Conservation (phyloP, 2,329 filamentous ascomycete species). For the Claviceps maximensis region DNA sequence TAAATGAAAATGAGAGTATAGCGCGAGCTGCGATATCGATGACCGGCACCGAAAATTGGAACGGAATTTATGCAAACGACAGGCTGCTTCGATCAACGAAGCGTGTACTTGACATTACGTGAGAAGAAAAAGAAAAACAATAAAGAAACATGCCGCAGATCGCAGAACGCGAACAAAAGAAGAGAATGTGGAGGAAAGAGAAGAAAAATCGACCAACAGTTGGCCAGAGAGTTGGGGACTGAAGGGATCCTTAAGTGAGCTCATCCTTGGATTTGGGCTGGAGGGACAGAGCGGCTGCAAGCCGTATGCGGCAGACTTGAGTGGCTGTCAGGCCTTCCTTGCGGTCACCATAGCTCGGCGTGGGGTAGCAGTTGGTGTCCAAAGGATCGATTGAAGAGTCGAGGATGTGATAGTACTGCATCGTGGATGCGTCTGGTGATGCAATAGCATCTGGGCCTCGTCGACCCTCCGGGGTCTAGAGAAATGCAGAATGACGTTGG, state of each 20-base stretch:
- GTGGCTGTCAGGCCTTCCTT: constrained; percentile 11
- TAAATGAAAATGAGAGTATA: constrained; percentile 5
- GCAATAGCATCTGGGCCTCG: background rate
- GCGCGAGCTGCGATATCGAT: constrained; percentile 15
- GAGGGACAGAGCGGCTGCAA: constrained; percentile 16
- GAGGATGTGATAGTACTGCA: constrained; percentile 1
- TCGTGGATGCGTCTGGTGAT: background rate
- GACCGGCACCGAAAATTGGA: constrained; percentile 22
- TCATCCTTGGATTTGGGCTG: constrained; percentile 3
- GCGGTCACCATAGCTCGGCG: constrained; percentile 6
- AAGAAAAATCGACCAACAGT: constrained; percentile 15
- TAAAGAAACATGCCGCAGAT: background rate
- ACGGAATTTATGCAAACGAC: constrained; percentile 18
- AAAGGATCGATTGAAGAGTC: background rate
- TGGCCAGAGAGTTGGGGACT: constrained; percentile 12
- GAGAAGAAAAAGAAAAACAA: constrained; percentile 12
- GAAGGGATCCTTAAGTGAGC: constrained; percentile 17
- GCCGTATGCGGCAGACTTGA: constrained; percentile 13
- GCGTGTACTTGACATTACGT: constrained; percentile 19
- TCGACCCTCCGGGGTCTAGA: too few relatives aligned
- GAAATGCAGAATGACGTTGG: background rate
- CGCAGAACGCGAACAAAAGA: constrained; percentile 12
- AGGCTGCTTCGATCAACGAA: constrained; percentile 34
- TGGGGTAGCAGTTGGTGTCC: constrained; percentile 1
- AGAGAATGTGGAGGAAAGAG: constrained; percentile 20